Base-by-base conservation (phyloP, 2,329 filamentous ascomycete species). In the Colletotrichum godetiae region DNA sequence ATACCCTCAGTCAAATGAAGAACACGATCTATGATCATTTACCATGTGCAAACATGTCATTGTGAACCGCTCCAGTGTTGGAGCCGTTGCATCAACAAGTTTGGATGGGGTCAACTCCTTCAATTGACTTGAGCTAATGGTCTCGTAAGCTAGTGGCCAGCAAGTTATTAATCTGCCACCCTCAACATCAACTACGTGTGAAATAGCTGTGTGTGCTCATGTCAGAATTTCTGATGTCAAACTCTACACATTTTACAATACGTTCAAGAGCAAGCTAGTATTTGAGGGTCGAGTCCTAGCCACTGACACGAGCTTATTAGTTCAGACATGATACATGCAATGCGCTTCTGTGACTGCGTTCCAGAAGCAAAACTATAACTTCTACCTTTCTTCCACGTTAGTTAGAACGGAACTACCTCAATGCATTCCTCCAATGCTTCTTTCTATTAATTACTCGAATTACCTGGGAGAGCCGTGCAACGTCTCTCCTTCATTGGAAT, bases 1-100 rank as follows among this genome's bases (percentile, higher is more conserved):
- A 73, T 70, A 73, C 67, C 71, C 71, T 70, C 55, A 22, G 37
- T 62, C 67, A 70, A 71, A 65, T 55, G 67, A 73, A 66, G 71
- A 73, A 70, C 60, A 61, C 63, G 49, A 65, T 56, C 29, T 61
- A 57, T 15, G n/a, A 33, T 55, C 37, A 65, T 55, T 10, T 52
- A 1, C 37, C 46, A 35, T 37, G 22, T 37, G 29, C 13, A 4
- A 12, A 8, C 10, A 49, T n/a, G 42, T 49, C 19, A n/a, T 49
- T 11, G 19, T 49, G 42, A n/a, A n/a, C 42, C 19, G 8, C 4
- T 0, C 10, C 19, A 19, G 19, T 7, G 42, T 8, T 22, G 19
- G 42, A 19, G 0, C 8, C 19, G 8, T 7, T 10, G n/a, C 8
- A 49, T 10, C n/a, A n/a, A n/a, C 4, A 49, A 49, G 12, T 19